These are phyloP conservation scores for Xylaria bambusicola DNA, from an alignment of 495 filamentous ascomycete genomes.

Conservation along the genomic window DNA sequence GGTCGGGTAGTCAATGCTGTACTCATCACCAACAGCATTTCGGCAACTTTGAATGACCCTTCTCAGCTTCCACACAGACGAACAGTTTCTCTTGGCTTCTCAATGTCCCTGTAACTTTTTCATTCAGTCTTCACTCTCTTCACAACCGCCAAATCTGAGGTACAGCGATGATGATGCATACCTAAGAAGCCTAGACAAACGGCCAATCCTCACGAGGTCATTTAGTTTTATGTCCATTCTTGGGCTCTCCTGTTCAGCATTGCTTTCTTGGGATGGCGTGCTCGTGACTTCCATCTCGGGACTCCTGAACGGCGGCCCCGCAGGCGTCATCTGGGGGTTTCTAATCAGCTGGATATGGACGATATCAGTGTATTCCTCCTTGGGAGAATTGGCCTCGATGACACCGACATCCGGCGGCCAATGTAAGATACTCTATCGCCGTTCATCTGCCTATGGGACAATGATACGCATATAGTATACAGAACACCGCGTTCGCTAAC, in stretches of 20 bases:
- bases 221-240: slow-evolving; percentile 51
- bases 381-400: slow-evolving; percentile 55
- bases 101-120: too few relatives aligned
- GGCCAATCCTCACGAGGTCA: slow-evolving; percentile 34
- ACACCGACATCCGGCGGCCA: slow-evolving; percentile 34
- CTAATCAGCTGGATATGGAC: slow-evolving; percentile 53
- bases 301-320: slow-evolving; percentile 49
- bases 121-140: too few relatives aligned
- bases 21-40: too few relatives aligned
- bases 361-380: slow-evolving; percentile 45
- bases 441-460: neutral
- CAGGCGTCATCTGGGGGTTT: slow-evolving; percentile 54
- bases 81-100: too few relatives aligned
- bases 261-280: slow-evolving; percentile 49
- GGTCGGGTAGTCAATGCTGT: too few relatives aligned
- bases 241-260: slow-evolving; percentile 47
- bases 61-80: too few relatives aligned
- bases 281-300: slow-evolving; percentile 27
- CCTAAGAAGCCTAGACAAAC: slow-evolving; percentile 20
- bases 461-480: neutral
- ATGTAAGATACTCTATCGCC: slow-evolving; percentile 18
- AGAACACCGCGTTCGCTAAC: neutral
- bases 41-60: too few relatives aligned
- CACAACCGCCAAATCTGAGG: neutral
- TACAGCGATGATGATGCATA: neutral